Percentiles rank a stretch among this genome's conserved stretches.
phyloP scores from a whole-genome alignment of 176 grass and related monocot genomes.

The Raddia guianensis region DNA sequence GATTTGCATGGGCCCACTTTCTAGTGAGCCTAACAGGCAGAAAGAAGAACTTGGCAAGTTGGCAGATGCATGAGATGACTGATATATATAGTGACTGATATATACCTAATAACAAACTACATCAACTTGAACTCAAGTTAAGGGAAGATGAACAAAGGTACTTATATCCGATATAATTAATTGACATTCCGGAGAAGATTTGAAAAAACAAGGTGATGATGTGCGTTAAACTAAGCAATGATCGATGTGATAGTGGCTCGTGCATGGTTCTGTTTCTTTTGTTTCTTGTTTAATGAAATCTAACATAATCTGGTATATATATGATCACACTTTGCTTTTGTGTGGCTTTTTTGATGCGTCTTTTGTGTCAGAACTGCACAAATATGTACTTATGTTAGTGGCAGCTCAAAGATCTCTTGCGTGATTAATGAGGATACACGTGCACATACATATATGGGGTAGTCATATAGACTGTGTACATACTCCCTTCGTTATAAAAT shows the following conservation, averaged over 20 bases:
- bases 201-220: not conserved
- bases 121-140: constrained; percentile 6
- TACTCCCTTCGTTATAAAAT: too few relatives aligned
- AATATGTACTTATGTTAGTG: not conserved
- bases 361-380: not conserved
- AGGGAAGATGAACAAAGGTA: constrained; percentile 2
- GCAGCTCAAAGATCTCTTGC: not conserved
- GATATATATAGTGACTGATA: not conserved
- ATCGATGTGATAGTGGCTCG: constrained; percentile 3
- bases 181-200: constrained; percentile 13
- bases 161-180: not conserved
- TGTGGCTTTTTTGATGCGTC: not conserved
- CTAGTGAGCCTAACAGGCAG: not conserved
- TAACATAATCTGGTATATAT: not conserved
- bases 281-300: constrained; percentile 14
- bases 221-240: not conserved
- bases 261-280: constrained; percentile 3
- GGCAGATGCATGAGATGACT: not conserved
- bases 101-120: too few relatives aligned
- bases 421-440: too few relatives aligned
- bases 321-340: not conserved
- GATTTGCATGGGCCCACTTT: constrained; percentile 16
- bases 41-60: not conserved
- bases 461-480: too few relatives aligned
- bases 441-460: too few relatives aligned